These are phyloP conservation scores for Raphanus sativus DNA, from an alignment of 345 rosid genomes.

Conservation along the genomic window DNA sequence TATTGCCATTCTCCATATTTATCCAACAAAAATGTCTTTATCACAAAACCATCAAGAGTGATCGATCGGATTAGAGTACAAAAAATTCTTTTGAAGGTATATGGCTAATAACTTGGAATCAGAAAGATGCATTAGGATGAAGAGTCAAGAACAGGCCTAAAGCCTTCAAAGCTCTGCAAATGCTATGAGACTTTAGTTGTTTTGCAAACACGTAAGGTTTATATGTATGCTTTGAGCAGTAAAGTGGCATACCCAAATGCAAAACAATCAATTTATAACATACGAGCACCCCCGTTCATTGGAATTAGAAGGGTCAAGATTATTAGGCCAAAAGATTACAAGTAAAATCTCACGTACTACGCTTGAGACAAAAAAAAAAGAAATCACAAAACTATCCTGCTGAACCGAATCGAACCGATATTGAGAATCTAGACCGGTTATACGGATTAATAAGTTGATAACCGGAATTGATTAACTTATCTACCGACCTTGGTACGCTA, in stretches of 20 bases:
- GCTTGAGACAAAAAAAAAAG: background rate
- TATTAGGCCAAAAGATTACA: too few relatives aligned
- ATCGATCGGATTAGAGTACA: background rate
- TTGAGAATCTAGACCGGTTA: background rate
- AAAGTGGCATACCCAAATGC: background rate
- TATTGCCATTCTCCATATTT: too few relatives aligned
- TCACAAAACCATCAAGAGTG: background rate
- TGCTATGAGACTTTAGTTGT: background rate
- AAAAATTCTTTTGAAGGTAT: background rate
- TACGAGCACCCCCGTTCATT: background rate
- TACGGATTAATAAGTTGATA: background rate
- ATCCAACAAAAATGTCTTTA: background rate
- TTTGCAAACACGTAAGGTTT: background rate
- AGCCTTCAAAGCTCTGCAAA: background rate
- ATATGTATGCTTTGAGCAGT: background rate
- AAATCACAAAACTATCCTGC: background rate
- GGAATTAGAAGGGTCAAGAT: background rate
- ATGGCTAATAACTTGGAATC: background rate
- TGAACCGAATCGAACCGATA: background rate
- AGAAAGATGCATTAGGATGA: background rate
- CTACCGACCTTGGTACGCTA: conserved; percentile 21
- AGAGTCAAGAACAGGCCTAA: background rate
- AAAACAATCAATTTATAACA: background rate
- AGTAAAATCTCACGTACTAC: background rate
- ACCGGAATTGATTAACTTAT: background rate